Evolutionary conservation across 148 eudicot species (phyloP).

Genomic region (Rhododendron williamsianum): DNA sequence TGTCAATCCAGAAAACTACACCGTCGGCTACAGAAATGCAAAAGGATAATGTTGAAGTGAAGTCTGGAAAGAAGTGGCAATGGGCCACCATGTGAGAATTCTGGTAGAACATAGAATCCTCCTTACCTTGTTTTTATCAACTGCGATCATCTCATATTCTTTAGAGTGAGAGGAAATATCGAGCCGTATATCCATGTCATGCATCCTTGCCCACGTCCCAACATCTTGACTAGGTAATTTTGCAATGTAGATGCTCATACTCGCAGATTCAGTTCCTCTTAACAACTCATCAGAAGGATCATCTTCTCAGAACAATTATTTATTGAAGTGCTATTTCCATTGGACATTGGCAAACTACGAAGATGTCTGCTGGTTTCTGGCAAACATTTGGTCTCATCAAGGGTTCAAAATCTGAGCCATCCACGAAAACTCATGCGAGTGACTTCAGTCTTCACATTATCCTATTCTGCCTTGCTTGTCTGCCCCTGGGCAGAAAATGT

Average conservation of each 20-base stretch:
- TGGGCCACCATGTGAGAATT: not conserved
- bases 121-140: not conserved
- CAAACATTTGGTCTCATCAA: not conserved
- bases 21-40: not conserved
- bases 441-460: constrained; percentile 18
- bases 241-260: not conserved
- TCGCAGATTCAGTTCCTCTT: not conserved
- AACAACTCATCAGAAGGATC: not conserved
- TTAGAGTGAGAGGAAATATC: not conserved
- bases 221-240: not conserved
- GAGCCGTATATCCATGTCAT: not conserved
- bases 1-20: not conserved
- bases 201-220: not conserved
- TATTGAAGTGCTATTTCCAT: not conserved
- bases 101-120: not conserved
- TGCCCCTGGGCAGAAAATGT: not conserved
- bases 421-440: constrained; percentile 6
- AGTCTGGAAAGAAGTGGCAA: not conserved
- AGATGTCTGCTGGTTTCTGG: not conserved
- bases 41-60: not conserved
- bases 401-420: not conserved
- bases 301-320: not conserved
- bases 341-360: not conserved
- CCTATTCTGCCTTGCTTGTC: constrained; percentile 18
- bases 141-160: not conserved